Evolutionary conservation across 176 grass and related monocot species (phyloP), one percentile per base, ranked within the genome.

Genomic region (Cenchrus fungigraminus): DNA sequence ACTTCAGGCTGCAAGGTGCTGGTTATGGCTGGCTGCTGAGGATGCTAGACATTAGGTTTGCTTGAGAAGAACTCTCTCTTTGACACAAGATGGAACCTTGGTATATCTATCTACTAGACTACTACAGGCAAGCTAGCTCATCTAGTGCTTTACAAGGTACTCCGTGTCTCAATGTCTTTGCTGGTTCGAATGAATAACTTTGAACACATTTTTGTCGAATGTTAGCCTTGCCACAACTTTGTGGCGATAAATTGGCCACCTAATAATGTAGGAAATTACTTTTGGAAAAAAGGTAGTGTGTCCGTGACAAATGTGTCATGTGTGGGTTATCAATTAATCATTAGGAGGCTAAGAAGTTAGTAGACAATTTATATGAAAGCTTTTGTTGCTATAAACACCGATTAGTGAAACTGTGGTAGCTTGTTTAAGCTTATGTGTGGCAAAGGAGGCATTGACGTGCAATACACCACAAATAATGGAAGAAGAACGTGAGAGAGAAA

Each of bases 111-210:
- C 69, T 81, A 40, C 37, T 40, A 40, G 37, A 40, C 70, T 43
- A 76, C 60, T 62, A 34, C 15, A 83, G 50, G 50, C 74, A 83
- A 68, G 67, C 58, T 80, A 34, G 34, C 31, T 32, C 82, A 75
- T 84, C 75, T 87, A 83, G 74, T 54, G 84, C 31, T 9, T 68
- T 71, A 79, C 53, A 73, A 73, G 70, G 70, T 51, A 29, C n/a
- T 29, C 7, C 16, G 17, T 6, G 19, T 44, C 42, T 71, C 42
- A 44, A 6, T 22, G 5, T 25, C 44, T 72, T 67, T 71, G 37
- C 37, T 40, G 44, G 44, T 71, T 71, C 4, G 6, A 12, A 17
- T 16, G 49, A 71, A 6, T 5, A 50, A 72, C 10, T 72, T 72
- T 28, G 45, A 44, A 28, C 44, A 25, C 6, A 7, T 70, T 17